Percentiles rank a stretch among this genome's conserved stretches.
Evolutionary conservation across 257 asterid genomes (phyloP).

Genomic region (Pogostemon cablin): DNA sequence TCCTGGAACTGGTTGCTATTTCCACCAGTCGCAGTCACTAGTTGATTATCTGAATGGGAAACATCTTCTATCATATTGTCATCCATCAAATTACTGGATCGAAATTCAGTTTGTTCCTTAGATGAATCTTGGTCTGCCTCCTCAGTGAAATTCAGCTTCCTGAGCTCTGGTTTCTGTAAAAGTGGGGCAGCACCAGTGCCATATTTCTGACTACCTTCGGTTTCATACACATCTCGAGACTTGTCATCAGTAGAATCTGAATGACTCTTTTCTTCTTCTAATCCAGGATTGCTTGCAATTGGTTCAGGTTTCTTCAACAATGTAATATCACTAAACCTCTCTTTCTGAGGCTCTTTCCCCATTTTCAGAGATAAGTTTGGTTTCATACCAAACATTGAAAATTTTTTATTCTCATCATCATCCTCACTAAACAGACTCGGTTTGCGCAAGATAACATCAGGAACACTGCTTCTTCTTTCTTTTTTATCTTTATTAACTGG

Average conservation of each 20-base stretch:
- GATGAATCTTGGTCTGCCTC: conserved; percentile 48
- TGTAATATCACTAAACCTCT: conserved; percentile 72
- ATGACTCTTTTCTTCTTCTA: conserved; percentile 33
- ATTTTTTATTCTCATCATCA: conserved; percentile 50
- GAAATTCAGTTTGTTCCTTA: conserved; percentile 36
- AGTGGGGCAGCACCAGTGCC: conserved; percentile 36
- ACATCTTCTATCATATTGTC: conserved; percentile 29
- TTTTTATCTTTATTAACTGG: conserved; percentile 37
- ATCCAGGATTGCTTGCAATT: conserved; percentile 32
- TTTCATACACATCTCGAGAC: conserved; percentile 31
- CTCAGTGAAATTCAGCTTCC: conserved; percentile 31
- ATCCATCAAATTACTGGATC: conserved; percentile 27
- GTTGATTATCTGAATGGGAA: conserved; percentile 34
- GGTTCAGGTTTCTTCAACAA: conserved; percentile 78
- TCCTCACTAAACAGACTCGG: conserved; percentile 55
- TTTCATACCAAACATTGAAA: conserved; percentile 56
- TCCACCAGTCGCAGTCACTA: conserved; percentile 7
- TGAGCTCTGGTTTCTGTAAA: conserved; percentile 49
- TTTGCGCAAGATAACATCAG: conserved; percentile 81
- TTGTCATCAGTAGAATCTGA: conserved; percentile 34
- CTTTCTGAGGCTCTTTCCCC: conserved; percentile 62
- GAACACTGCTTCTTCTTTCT: conserved; percentile 56
- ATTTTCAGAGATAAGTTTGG: conserved; percentile 70
- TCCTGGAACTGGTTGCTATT: conserved; percentile 26
- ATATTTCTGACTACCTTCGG: conserved; percentile 28